Conservation (phyloP, 345 rosid species). For the Erysimum cheiranthoides region DNA sequence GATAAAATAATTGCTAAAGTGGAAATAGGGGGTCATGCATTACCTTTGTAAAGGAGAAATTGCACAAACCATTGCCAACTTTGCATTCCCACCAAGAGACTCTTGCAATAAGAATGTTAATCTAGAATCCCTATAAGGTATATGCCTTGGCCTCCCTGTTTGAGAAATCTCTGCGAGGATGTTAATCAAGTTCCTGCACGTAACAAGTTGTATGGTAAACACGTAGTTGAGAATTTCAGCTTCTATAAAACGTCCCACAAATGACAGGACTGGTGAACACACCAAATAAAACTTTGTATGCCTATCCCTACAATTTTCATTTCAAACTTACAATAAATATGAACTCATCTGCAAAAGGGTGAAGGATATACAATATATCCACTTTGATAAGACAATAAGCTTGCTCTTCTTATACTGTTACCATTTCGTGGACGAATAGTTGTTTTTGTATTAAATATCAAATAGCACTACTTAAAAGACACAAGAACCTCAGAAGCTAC, state of each 20-base stretch:
- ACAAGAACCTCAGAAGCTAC: neutral
- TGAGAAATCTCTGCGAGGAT: neutral
- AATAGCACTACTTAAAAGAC: neutral
- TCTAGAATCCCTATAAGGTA: conserved; percentile 69
- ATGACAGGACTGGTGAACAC: too few species aligned
- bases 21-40: neutral
- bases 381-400: neutral
- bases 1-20: conserved; percentile 7
- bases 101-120: conserved; percentile 75
- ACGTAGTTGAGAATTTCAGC: neutral
- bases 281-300: too few species aligned
- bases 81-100: neutral
- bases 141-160: neutral
- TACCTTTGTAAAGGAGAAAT: conserved; percentile 85
- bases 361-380: neutral
- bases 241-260: neutral
- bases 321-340: neutral
- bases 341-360: neutral
- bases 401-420: neutral
- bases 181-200: neutral
- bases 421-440: neutral
- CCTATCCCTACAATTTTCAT: too few species aligned
- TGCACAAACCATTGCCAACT: neutral
- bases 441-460: neutral
- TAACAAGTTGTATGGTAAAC: neutral